Conservation (phyloP, 192 early-diverging fungal genomes). For the Pilobolus umbonatus region DNA sequence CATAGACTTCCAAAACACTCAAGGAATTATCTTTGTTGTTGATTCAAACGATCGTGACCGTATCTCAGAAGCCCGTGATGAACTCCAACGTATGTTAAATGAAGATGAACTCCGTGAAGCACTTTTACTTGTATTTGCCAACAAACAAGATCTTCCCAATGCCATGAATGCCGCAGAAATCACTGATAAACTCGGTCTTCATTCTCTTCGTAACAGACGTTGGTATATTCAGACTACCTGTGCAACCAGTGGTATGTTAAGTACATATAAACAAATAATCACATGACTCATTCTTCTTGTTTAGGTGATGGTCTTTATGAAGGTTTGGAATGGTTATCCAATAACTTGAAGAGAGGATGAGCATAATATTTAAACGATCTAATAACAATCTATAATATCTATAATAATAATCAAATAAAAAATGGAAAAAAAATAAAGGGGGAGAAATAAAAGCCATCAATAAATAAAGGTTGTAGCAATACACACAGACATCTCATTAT, state of each 20-base stretch:
- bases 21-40: conserved; percentile 96
- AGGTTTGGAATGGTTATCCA: conserved; percentile 92
- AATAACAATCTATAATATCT: neutral
- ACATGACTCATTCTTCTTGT: neutral
- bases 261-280: neutral
- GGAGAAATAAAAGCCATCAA: too few species aligned
- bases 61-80: conserved; percentile 88
- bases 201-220: conserved; percentile 69
- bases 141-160: conserved; percentile 98
- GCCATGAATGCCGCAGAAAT: conserved; percentile 94
- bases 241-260: conserved; percentile 65
- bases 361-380: neutral
- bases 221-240: conserved; percentile 95
- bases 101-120: conserved; percentile 94
- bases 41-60: conserved; percentile 97
- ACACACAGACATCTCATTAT: too few species aligned
- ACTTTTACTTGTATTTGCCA: conserved; percentile 91
- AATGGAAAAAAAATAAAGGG: neutral
- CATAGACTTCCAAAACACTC: conserved; percentile 92
- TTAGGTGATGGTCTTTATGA: conserved; percentile 96
- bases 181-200: conserved; percentile 89
- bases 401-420: neutral
- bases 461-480: too few species aligned
- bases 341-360: conserved; percentile 51
- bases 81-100: conserved; percentile 92